Base-by-base conservation (phyloP, 2,329 filamentous ascomycete species). In the Sclerotiophoma versabilis region DNA sequence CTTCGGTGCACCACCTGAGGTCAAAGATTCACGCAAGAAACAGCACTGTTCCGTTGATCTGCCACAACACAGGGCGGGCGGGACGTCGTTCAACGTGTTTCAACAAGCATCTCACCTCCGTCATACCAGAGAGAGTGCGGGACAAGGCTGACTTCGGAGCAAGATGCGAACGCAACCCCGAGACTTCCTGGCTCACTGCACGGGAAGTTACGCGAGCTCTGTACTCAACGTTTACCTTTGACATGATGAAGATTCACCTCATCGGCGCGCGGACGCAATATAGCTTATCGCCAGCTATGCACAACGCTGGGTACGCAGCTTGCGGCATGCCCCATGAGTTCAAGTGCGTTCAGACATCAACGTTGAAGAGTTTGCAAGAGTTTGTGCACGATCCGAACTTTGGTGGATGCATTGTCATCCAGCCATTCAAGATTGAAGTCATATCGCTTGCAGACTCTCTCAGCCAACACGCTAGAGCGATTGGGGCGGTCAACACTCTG, bases 281-380 rank as follows among this genome's bases (percentile, higher is more conserved):
- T 75, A 91, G 87, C 68, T 72, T 92, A 50, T 92, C 89, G 0
- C 89, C 90, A 1, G 86, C 87, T 6, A 92, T 92, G 88, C 89
- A 93, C 70, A 90, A 87, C 49, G 81, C 87, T 5, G 89, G 89
- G 0, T 85, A 90, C 53, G 78, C 81, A 46, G 83, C 81, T 20
- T 85, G 85, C 60, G 89, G 89, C 0, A 84, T 92, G 69, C 86
- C 85, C 0, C 89, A 92, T 62, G 73, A 80, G 5, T 92, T 91
- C 67, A 75, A 79, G n/a, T 84, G 85, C 1, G 81, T 85, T 51
- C 87, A 89, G 43, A 86, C 86, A 5, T 76, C 80, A 15, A 84
- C 84, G 0, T 71, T 92, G 10, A 82, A 84, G 30, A 84, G 84
- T 10, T 77, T 92, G n/a, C 82, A 83, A 58, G 81, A 84, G 17